phyloP scores from a whole-genome alignment of 176 grass and related monocot species.

The Ananas comosus region DNA sequence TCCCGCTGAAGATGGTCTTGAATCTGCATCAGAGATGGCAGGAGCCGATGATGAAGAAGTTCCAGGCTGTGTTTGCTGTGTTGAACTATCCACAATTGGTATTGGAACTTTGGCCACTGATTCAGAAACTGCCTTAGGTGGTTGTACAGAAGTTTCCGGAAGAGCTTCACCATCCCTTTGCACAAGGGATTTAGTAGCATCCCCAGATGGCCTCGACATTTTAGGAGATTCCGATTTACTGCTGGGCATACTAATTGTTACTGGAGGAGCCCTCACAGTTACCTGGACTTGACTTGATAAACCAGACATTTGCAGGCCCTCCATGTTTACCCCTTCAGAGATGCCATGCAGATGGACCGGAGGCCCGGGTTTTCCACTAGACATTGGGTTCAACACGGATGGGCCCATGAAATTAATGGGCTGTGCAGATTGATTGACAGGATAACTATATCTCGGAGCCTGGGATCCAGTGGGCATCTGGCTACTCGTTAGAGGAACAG shows the following conservation, averaged over 20 bases:
- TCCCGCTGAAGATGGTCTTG: conserved; percentile 16
- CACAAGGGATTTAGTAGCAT: conserved; percentile 9
- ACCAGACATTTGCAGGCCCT: conserved; percentile 15
- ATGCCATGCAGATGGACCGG: conserved; percentile 3
- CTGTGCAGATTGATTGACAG: conserved; percentile 34
- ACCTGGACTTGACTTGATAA: conserved; percentile 18
- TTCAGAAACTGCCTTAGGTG: conserved; percentile 22
- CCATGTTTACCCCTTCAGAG: conserved; percentile 21
- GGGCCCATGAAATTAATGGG: conserved; percentile 29
- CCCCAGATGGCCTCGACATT: conserved; percentile 18
- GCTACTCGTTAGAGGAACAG: conserved; percentile 32
- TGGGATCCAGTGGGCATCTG: conserved; percentile 55
- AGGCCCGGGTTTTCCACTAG: conserved; percentile 9
- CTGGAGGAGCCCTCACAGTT: conserved; percentile 21
- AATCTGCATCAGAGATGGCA: conserved; percentile 16
- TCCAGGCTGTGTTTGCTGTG: conserved; percentile 21
- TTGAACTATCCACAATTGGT: conserved; percentile 22
- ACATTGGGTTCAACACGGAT: conserved; percentile 21
- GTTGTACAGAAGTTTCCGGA: conserved; percentile 14
- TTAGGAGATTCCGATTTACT: conserved; percentile 45
- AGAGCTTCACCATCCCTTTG: conserved; percentile 29
- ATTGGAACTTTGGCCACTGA: conserved; percentile 8
- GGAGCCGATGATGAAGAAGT: not conserved
- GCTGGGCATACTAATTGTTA: conserved; percentile 41
- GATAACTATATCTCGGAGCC: conserved; percentile 35